These are phyloP conservation scores for Phragmites australis DNA, from an alignment of 176 grass and related monocot species.

Conservation along the genomic window DNA sequence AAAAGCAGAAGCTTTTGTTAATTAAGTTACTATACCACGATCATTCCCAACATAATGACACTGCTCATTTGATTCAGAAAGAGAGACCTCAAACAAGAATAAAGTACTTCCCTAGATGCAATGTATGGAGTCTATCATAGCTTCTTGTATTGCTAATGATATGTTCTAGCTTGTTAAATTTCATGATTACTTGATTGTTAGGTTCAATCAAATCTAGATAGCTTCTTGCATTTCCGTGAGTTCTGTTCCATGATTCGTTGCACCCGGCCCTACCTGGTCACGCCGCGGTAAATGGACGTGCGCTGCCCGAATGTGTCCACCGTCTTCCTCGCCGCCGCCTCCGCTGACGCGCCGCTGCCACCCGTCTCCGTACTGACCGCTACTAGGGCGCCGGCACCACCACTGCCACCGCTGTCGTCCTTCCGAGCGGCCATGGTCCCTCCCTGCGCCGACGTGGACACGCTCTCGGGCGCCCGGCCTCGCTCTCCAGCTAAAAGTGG, in stretches of 20 bases:
- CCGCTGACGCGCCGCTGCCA: conserved; percentile 22
- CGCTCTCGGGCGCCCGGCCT: conserved; percentile 32
- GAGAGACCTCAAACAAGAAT: neutral
- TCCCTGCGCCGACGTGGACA: conserved; percentile 34
- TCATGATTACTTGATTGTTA: conserved; percentile 8
- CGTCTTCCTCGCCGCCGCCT: conserved; percentile 53
- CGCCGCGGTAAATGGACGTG: conserved; percentile 93
- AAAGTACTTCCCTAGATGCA: neutral
- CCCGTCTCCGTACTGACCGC: conserved; percentile 16
- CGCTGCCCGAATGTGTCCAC: conserved; percentile 93
- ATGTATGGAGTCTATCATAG: conserved; percentile 29
- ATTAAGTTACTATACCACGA: neutral
- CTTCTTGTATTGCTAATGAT: neutral
- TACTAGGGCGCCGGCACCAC: conserved; percentile 32
- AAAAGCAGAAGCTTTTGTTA: conserved; percentile 4
- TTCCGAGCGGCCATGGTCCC: conserved; percentile 12
- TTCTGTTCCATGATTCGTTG: neutral
- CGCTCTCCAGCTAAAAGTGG: conserved; percentile 22
- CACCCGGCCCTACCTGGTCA: conserved; percentile 61
- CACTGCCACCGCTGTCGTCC: conserved; percentile 28
- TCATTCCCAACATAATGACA: conserved; percentile 23
- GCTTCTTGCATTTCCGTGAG: neutral
- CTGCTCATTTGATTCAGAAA: conserved; percentile 2
- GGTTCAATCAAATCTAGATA: conserved; percentile 8
- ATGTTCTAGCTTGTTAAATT: neutral